These are phyloP conservation scores for Citrus inodora DNA, from an alignment of 345 rosid genomes.

Conservation along the genomic window DNA sequence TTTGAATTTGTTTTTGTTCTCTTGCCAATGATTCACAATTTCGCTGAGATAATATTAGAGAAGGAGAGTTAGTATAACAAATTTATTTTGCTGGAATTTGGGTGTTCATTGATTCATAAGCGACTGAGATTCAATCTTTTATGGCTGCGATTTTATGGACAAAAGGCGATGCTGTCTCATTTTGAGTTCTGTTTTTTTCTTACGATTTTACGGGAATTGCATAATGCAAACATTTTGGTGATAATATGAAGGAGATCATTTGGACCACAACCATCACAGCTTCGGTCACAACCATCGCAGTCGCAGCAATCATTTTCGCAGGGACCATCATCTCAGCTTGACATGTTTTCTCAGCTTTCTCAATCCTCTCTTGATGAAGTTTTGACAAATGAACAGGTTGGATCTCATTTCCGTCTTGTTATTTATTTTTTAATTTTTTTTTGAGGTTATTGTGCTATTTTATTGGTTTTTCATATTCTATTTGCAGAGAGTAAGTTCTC, in stretches of 20 bases:
- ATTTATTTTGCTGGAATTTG: background rate
- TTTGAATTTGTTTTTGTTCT: background rate
- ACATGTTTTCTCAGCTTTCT: constrained; percentile 75
- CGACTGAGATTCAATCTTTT: background rate
- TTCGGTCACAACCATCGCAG: constrained; percentile 50
- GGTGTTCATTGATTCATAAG: background rate
- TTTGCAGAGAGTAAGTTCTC: constrained; percentile 70
- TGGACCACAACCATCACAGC: constrained; percentile 70
- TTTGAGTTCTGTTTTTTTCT: background rate
- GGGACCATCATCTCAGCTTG: constrained; percentile 81
- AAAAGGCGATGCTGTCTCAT: background rate
- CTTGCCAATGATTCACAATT: background rate
- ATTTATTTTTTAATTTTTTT: background rate
- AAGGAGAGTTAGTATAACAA: background rate
- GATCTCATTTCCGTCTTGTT: constrained; percentile 9
- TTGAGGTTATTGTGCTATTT: background rate
- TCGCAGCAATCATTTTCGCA: constrained; percentile 88
- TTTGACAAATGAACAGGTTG: constrained; percentile 58
- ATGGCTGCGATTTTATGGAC: background rate
- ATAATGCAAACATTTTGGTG: background rate
- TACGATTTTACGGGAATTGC: background rate
- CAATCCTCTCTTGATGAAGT: constrained; percentile 68
- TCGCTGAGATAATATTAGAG: background rate
- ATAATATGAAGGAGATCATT: constrained; percentile 48
- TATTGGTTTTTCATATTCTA: constrained; percentile 7